Conservation (phyloP, 1,284 basidiomycete genomes). For the Afroboletus lepidellus region DNA sequence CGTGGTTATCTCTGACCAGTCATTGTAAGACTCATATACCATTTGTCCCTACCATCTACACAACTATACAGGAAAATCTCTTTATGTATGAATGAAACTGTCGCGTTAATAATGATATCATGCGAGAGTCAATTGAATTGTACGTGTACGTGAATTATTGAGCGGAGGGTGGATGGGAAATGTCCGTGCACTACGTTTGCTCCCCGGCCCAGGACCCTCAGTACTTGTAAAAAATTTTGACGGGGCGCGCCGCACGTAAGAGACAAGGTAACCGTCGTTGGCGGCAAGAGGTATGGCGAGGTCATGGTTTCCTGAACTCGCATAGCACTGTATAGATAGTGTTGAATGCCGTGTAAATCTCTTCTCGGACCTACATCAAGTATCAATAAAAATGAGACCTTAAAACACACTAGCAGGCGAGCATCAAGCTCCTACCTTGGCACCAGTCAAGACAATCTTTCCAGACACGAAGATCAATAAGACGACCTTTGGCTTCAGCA, state of each 20-base stretch:
- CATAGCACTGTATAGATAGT: slow-evolving; percentile 95
- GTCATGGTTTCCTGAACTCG: slow-evolving; percentile 83
- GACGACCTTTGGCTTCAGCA: slow-evolving; percentile 99
- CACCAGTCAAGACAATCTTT: slow-evolving; percentile 98
- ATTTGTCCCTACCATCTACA: slow-evolving; percentile 14
- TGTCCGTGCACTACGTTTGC: slow-evolving; percentile 40
- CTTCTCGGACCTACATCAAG: slow-evolving; percentile 82
- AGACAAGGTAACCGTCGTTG: slow-evolving; percentile 4
- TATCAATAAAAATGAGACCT: slow-evolving; percentile 37
- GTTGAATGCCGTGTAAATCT: slow-evolving; percentile 99
- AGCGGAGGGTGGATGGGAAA: slow-evolving; percentile 28
- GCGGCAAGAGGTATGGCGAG: slow-evolving; percentile 9
- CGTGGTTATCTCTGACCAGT: neutral
- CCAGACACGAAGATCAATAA: slow-evolving; percentile 98
- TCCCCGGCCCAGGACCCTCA: slow-evolving; percentile 33
- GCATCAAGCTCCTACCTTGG: slow-evolving; percentile 71
- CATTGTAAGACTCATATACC: neutral
- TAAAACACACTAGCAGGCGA: neutral
- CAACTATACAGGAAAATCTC: slow-evolving; percentile 4
- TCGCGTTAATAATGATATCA: slow-evolving; percentile 28
- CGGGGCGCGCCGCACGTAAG: neutral
- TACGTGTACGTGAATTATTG: slow-evolving; percentile 31
- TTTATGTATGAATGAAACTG: slow-evolving; percentile 14
- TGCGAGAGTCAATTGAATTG: slow-evolving; percentile 27
- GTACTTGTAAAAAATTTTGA: slow-evolving; percentile 26